These are phyloP conservation scores for Mortierella sp. DNA, from an alignment of 371 early-diverging fungal species.

Conservation along the genomic window DNA sequence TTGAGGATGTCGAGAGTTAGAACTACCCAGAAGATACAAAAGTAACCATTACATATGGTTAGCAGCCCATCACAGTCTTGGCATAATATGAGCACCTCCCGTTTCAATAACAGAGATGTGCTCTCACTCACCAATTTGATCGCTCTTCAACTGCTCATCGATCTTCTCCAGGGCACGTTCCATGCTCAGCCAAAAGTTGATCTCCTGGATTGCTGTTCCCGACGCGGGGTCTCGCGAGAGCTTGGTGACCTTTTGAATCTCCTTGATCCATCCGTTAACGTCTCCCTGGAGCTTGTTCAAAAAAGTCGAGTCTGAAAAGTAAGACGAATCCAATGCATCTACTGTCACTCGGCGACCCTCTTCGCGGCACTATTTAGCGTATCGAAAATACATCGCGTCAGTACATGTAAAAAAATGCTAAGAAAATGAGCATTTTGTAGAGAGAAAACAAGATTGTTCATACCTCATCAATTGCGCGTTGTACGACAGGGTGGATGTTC, in stretches of 20 bases:
- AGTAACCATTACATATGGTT: neutral
- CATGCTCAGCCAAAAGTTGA: conserved; percentile 99
- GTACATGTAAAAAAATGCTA: neutral
- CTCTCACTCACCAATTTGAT: conserved; percentile 77
- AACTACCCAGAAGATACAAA: conserved; percentile 58
- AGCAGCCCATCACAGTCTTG: no score
- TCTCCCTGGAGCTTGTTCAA: conserved; percentile 95
- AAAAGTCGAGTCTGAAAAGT: conserved; percentile 87
- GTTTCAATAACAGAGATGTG: neutral
- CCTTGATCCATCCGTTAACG: conserved; percentile 99
- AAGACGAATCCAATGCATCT: conserved; percentile 77
- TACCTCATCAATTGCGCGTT: conserved; percentile 83
- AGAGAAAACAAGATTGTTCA: neutral
- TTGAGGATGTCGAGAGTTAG: conserved; percentile 95
- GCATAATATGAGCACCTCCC: neutral
- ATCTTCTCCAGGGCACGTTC: conserved; percentile 94
- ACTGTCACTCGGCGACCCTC: conserved; percentile 77
- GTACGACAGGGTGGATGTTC: conserved; percentile 89
- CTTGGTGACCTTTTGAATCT: conserved; percentile 98
- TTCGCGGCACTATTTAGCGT: conserved; percentile 67
- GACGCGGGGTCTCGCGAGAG: conserved; percentile 93
- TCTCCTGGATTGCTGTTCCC: conserved; percentile 97
- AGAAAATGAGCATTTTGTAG: neutral
- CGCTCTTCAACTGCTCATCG: conserved; percentile 95
- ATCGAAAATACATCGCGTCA: neutral